Conservation (phyloP, 2,329 filamentous ascomycete genomes). For the Whalleya microplaca region DNA sequence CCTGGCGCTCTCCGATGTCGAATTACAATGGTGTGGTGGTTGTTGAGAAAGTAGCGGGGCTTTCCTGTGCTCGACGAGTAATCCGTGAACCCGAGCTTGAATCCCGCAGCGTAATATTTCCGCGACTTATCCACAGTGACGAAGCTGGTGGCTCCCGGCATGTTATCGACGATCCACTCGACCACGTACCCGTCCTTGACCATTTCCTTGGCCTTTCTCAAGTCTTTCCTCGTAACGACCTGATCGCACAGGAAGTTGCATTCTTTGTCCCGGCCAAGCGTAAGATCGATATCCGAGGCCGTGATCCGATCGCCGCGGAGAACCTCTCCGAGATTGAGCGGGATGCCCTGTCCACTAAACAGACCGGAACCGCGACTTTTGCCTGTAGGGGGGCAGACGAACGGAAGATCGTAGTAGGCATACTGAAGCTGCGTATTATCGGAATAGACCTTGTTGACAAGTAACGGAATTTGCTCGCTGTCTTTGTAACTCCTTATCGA, state of each 20-base stretch:
- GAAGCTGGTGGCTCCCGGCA: slow-evolving; percentile 87
- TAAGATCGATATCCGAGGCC: slow-evolving; percentile 80
- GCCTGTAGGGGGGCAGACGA: slow-evolving; percentile 80
- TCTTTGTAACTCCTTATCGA: slow-evolving; percentile 81
- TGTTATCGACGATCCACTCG: slow-evolving; percentile 92
- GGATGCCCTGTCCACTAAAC: slow-evolving; percentile 75
- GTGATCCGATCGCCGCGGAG: slow-evolving; percentile 85
- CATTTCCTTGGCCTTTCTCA: slow-evolving; percentile 71
- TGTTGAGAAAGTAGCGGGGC: slow-evolving; percentile 77
- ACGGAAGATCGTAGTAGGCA: slow-evolving; percentile 86
- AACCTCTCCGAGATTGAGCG: slow-evolving; percentile 85
- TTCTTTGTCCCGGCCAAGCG: slow-evolving; percentile 75
- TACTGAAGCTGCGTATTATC: slow-evolving; percentile 90
- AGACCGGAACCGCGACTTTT: slow-evolving; percentile 68
- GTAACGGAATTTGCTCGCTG: slow-evolving; percentile 77
- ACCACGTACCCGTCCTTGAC: slow-evolving; percentile 82
- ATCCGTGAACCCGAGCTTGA: slow-evolving; percentile 83
- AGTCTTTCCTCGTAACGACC: slow-evolving; percentile 64
- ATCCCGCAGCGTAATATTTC: slow-evolving; percentile 89
- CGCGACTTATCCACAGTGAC: slow-evolving; percentile 81
- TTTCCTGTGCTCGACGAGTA: slow-evolving; percentile 61
- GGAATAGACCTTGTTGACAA: slow-evolving; percentile 91
- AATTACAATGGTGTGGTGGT: slow-evolving; percentile 85
- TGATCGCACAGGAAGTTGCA: slow-evolving; percentile 74
- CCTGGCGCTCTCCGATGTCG: slow-evolving; percentile 75